Percentiles rank a stretch among this genome's conserved stretches.
phyloP scores from a whole-genome alignment of 1,139 yeast genomes.

The Zygosaccharomyces pseudobailii region DNA sequence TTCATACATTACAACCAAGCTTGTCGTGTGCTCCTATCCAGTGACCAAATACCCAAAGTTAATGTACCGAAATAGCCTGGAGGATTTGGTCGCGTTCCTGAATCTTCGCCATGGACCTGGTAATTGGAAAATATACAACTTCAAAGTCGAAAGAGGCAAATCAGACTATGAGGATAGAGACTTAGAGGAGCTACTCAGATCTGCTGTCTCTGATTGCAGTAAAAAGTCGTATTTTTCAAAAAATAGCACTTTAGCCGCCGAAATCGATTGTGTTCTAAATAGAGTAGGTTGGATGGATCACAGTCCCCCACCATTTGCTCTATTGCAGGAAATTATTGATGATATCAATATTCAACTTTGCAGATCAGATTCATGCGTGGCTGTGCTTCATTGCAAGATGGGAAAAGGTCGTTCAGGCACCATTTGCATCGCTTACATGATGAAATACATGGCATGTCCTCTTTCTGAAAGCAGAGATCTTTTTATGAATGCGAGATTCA shows the following conservation, averaged over 20 bases:
- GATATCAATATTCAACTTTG: slow-evolving; percentile 45
- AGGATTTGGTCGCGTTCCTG: slow-evolving; percentile 49
- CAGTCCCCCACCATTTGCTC: slow-evolving; percentile 60
- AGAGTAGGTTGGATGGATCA: slow-evolving; percentile 61
- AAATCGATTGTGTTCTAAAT: slow-evolving; percentile 8
- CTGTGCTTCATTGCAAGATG: slow-evolving; percentile 79
- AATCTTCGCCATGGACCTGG: slow-evolving; percentile 42
- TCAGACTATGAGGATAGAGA: slow-evolving; percentile 45
- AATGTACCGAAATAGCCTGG: slow-evolving; percentile 52
- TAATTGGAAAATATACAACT: slow-evolving; percentile 71
- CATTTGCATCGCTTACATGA: slow-evolving; percentile 63
- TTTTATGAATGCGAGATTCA: slow-evolving; percentile 60
- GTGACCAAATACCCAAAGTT: slow-evolving; percentile 42
- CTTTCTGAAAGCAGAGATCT: slow-evolving; percentile 45
- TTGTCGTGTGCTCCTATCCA: slow-evolving; percentile 76
- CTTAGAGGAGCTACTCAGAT: slow-evolving; percentile 12
- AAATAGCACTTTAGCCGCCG: slow-evolving; percentile 5
- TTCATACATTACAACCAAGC: slow-evolving; percentile 54
- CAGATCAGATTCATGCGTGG: slow-evolving; percentile 42
- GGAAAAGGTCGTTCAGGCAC: slow-evolving; percentile 93
- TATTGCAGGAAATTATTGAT: slow-evolving; percentile 43
- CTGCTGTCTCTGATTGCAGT: not conserved
- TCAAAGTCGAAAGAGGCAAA: slow-evolving; percentile 56
- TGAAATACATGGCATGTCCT: slow-evolving; percentile 40
- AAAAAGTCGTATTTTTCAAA: not conserved